These are phyloP conservation scores for Meripilus lineatus DNA, from an alignment of 1,284 basidiomycete genomes.

Conservation along the genomic window DNA sequence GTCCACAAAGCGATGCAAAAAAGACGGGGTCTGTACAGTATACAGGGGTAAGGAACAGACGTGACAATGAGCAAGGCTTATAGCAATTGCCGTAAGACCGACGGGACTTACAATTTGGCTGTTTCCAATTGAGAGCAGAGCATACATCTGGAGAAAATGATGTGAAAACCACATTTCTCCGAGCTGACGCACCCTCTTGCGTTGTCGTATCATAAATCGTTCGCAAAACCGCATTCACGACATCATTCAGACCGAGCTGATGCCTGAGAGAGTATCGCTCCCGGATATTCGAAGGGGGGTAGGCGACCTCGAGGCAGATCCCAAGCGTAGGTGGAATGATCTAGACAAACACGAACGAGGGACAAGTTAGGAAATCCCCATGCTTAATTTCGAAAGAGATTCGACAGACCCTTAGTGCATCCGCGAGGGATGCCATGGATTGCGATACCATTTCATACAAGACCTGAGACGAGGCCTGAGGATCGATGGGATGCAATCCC, in stretches of 20 bases:
- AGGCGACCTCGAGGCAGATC: conserved; percentile 78
- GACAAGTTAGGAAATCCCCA: not conserved
- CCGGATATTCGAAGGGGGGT: conserved; percentile 45
- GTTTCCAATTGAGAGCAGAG: conserved; percentile 96
- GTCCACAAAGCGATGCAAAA: conserved; percentile 85
- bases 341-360: conserved; percentile 32
- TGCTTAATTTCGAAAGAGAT: conserved; percentile 5
- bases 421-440: conserved; percentile 67
- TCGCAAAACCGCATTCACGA: conserved; percentile 79
- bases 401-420: conserved; percentile 68
- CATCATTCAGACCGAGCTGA: conserved; percentile 68
- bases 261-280: conserved; percentile 42
- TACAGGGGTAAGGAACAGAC: conserved; percentile 1
- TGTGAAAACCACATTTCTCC: conserved; percentile 79
- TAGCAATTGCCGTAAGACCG: no score
- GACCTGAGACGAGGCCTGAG: conserved; percentile 37
- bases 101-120: conserved; percentile 82
- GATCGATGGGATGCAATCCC: conserved; percentile 28
- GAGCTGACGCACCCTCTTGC: conserved; percentile 42
- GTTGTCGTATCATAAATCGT: conserved; percentile 71
- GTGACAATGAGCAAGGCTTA: not conserved
- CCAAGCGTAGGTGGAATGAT: conserved; percentile 70
- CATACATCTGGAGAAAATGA: conserved; percentile 88
- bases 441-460: conserved; percentile 53
- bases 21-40: conserved; percentile 82